Base-by-base conservation (phyloP, 2,329 filamentous ascomycete genomes). In the Colletotrichum cordylinicola region DNA sequence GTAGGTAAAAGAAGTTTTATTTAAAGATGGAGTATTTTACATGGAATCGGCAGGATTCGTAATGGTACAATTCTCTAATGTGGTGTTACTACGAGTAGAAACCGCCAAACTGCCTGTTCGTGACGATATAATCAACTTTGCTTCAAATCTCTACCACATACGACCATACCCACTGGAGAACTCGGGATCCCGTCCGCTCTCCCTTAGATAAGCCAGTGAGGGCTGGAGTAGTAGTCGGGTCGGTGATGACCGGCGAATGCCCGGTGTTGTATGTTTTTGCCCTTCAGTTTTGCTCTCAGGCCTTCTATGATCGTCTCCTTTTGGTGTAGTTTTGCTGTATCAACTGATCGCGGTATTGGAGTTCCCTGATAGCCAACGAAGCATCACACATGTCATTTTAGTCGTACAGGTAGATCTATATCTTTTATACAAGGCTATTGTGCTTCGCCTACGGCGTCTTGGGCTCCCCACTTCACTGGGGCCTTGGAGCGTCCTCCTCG, bases 141-240 rank as follows among this genome's bases (percentile, higher is more conserved):
- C 15, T 12, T 37, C 21, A 9, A 0, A 0, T 0, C 8, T 37
- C 8, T 4, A 4, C 2, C 56, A 73, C 70, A 73, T 73, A 62
- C 70, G 65, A 69, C 70, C 70, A 73, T 73, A 73, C 70, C 70
- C 70, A 69, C 39, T 69, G 70, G 70, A 73, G 21, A 73, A 73
- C 70, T 73, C 72, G 72, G 67, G 72, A 74, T 74, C 72, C 72
- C 71, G 71, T 74, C 71, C 71, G 71, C 71, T 74, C 71, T 74
- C 71, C 71, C 71, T 70, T 74, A 70, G 71, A 74, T 70, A 74
- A 74, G 56, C 65, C 66, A 65, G 27, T 64, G 71, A 69, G 70
- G 64, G 70, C 70, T 52, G 65, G 70, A 72, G 35, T 62, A 62
- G 70, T 72, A 72, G 70, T 72, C 67, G 64, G 70, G 64, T 72